Conservation (phyloP, 352 stramenopile species). For the Aphanomyces invadans region DNA sequence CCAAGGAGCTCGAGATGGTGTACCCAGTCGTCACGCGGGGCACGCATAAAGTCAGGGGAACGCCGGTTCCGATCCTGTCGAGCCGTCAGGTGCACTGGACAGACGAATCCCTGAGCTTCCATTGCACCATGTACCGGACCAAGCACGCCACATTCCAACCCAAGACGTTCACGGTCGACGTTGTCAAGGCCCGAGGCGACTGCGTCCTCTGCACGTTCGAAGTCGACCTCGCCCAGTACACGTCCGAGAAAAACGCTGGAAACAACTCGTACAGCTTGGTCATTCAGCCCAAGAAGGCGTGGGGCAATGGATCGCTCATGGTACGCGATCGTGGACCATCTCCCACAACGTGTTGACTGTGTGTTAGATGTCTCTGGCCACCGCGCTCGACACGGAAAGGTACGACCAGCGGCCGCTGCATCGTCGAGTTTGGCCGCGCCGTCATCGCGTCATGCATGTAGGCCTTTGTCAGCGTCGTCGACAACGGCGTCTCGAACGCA, state of each 20-base stretch:
- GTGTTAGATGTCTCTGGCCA: slow-evolving; percentile 6
- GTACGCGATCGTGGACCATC: no score
- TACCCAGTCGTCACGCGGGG: slow-evolving; percentile 12
- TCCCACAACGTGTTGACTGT: background rate
- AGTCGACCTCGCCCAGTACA: slow-evolving; percentile 15
- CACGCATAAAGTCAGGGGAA: slow-evolving; percentile 12
- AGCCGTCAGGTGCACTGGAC: slow-evolving; percentile 1
- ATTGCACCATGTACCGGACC: slow-evolving; percentile 19
- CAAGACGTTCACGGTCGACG: slow-evolving; percentile 11
- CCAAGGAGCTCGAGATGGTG: slow-evolving; percentile 8
- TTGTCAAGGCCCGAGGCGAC: slow-evolving; percentile 2
- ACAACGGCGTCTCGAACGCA: background rate
- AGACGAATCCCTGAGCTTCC: slow-evolving; percentile 5
- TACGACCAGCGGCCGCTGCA: background rate
- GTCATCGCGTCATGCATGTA: background rate
- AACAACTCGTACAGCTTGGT: background rate
- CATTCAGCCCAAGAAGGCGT: slow-evolving; percentile 13
- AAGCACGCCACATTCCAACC: slow-evolving; percentile 9
- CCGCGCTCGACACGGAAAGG: slow-evolving; percentile 1
- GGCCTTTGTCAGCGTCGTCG: background rate
- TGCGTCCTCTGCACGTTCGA: slow-evolving; percentile 8
- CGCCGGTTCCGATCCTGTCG: background rate
- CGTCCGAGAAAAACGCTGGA: slow-evolving; percentile 9
- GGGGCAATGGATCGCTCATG: slow-evolving; percentile 14
- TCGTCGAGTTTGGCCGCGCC: no score